phyloP scores from a whole-genome alignment of 75 land plant species.

The Azolla pinnata region DNA sequence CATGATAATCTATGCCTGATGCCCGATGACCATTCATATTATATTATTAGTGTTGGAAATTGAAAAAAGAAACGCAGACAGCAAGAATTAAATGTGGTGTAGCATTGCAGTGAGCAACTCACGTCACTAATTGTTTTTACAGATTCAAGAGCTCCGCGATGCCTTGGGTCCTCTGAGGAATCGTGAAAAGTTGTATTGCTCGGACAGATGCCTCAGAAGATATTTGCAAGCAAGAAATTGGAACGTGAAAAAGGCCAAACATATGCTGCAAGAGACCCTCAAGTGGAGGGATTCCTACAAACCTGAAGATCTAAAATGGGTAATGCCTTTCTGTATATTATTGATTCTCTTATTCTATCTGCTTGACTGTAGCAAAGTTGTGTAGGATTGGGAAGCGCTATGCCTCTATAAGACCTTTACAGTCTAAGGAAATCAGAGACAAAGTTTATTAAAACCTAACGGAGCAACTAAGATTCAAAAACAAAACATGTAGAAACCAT shows the following conservation, averaged over 20 bases:
- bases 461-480: neutral
- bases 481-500: neutral
- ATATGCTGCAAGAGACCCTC: slow-evolving; percentile 73
- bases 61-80: too few species aligned
- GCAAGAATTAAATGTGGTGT: too few species aligned
- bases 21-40: too few species aligned
- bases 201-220: slow-evolving; percentile 60
- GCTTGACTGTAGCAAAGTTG: neutral
- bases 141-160: slow-evolving; percentile 61
- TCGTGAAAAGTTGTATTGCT: slow-evolving; percentile 40
- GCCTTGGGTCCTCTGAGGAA: slow-evolving; percentile 56
- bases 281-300: slow-evolving; percentile 74
- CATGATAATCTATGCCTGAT: too few species aligned
- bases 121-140: too few species aligned
- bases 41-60: too few species aligned
- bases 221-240: slow-evolving; percentile 81
- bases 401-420: neutral
- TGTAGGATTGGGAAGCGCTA: neutral
- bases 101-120: too few species aligned
- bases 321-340: slow-evolving; percentile 11
- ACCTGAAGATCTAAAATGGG: slow-evolving; percentile 94
- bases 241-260: slow-evolving; percentile 67
- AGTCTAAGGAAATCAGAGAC: neutral
- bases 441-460: neutral
- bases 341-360: neutral